Evolutionary conservation across 306 rosid species (phyloP), one percentile per base, ranked within the genome.

Genomic region (Betula pendula): DNA sequence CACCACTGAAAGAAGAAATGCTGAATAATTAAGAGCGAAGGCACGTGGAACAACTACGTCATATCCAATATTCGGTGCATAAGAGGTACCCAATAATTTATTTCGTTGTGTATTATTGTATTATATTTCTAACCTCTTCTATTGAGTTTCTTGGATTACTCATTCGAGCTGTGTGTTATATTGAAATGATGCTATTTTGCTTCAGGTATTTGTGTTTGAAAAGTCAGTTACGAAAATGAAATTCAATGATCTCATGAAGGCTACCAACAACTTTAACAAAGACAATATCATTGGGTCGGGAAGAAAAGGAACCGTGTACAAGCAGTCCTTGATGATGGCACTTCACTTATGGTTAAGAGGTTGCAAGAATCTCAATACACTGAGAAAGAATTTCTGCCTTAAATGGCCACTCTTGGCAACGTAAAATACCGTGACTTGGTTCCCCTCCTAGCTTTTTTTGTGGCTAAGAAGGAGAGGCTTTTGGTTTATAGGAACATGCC

Each of bases 211-310:
- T 45, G 74, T 89, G 91, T 90, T 95, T 79, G 96, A 88, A 86
- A 90, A 90, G 84, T 88, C 97, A 22, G 55, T 95, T 68, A 71
- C 92, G 19, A 95, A 95, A 84, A 90, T 90, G 97, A 95, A 84
- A 76, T 79, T 95, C 89, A 83, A 89, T 65, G 98, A 95, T 87
- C 97, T 95, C 78, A 86, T 95, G 96, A 90, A 88, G 89, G 97
- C 98, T 70, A 95, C 97, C 27, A 85, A 87, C 89, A 89, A 45
- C 89, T 95, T 95, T 86, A 81, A 90, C 62, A 92, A 88, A 70
- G 80, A 43, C 78, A 88, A 88, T 52, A 87, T 92, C 78, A 90
- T 95, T 31, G 96, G 93, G 56, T 45, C 90, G 1, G 97, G 97
- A 79, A 79, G 98, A 90, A 92, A 97, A 6, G 98, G 98, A 85